phyloP scores from a whole-genome alignment of 192 early-diverging fungal species.

The Backusella psychrophila region DNA sequence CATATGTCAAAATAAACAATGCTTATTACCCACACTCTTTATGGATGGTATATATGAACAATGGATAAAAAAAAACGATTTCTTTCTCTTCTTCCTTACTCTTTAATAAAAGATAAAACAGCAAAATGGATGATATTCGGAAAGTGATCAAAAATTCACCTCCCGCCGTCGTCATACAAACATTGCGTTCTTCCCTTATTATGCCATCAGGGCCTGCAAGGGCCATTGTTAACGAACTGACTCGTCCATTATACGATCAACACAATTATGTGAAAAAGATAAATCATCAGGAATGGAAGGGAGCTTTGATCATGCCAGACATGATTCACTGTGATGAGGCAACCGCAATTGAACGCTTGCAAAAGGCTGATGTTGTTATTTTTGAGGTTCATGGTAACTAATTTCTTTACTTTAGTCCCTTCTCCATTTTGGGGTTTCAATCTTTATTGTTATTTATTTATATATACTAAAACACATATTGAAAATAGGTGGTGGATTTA shows the following conservation, averaged over 20 bases:
- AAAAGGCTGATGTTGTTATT: conserved; percentile 27
- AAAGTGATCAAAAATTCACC: conserved; percentile 17
- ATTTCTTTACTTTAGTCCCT: not conserved
- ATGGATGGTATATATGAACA: not conserved
- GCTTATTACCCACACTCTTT: not conserved
- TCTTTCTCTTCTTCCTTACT: not conserved
- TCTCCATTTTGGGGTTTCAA: not conserved
- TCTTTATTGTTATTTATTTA: not conserved
- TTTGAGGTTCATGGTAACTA: conserved; percentile 32
- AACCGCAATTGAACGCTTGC: conserved; percentile 15
- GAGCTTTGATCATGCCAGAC: conserved; percentile 23
- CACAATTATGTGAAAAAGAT: conserved; percentile 17
- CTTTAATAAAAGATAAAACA: not conserved
- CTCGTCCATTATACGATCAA: conserved; percentile 16
- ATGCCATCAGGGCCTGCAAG: conserved; percentile 21
- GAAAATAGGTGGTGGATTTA: conserved; percentile 32
- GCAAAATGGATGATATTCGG: conserved; percentile 12
- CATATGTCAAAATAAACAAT: not conserved
- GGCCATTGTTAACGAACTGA: conserved; percentile 21
- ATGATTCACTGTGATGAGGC: conserved; percentile 2
- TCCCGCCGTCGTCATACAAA: not conserved
- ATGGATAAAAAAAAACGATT: not conserved
- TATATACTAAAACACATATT: not conserved
- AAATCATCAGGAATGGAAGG: conserved; percentile 21
- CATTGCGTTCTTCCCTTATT: conserved; percentile 10